phyloP scores from a whole-genome alignment of 179 eudicot genomes.

The Drosera spatulata region DNA sequence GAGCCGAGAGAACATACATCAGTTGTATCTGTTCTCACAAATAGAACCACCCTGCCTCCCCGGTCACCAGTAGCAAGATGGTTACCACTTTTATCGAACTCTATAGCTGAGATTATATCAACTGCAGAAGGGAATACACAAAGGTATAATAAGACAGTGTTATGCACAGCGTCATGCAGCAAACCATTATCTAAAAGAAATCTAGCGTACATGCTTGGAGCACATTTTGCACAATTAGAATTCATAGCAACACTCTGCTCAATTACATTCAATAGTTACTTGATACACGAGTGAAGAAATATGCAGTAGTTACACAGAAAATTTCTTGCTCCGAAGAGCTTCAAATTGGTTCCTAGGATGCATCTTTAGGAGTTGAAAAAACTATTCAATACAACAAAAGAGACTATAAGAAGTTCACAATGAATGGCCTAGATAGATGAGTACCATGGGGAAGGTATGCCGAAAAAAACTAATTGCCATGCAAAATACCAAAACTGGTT shows the following conservation, averaged over 20 bases:
- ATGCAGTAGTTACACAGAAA: too few relatives aligned
- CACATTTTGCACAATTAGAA: background rate
- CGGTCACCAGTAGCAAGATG: conserved; percentile 43
- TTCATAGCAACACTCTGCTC: background rate
- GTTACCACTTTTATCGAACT: conserved; percentile 37
- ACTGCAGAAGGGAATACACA: conserved; percentile 18
- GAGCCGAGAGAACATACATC: conserved; percentile 19
- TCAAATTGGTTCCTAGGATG: too few relatives aligned
- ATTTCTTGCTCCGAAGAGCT: too few relatives aligned
- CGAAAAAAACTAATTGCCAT: too few relatives aligned
- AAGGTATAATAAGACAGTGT: background rate
- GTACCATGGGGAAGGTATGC: too few relatives aligned
- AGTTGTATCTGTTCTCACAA: conserved; percentile 37
- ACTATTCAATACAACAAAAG: too few relatives aligned
- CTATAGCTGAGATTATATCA: conserved; percentile 37
- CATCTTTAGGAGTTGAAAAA: too few relatives aligned
- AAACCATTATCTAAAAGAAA: conserved; percentile 2
- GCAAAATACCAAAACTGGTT: too few relatives aligned
- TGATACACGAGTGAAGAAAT: too few relatives aligned
- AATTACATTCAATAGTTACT: background rate
- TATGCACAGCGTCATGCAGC: background rate
- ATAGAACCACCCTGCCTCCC: conserved; percentile 40
- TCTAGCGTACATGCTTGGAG: background rate
- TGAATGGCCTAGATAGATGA: too few relatives aligned
- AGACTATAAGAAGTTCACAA: too few relatives aligned